These are phyloP conservation scores for Boeremia exigua DNA, from an alignment of 2,329 filamentous ascomycete species.

Conservation along the genomic window DNA sequence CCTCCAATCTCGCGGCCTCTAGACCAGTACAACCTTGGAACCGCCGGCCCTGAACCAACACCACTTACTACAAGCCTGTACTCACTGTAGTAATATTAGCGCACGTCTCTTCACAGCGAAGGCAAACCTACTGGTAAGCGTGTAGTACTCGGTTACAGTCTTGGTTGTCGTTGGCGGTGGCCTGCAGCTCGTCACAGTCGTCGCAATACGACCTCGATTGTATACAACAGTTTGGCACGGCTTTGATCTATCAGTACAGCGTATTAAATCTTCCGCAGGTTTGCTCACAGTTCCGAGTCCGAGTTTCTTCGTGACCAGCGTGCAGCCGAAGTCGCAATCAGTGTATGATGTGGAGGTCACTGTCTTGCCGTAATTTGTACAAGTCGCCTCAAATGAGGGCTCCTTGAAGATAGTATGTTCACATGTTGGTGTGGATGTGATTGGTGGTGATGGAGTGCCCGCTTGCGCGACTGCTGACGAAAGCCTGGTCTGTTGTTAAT, in stretches of 20 bases:
- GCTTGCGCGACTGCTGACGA: neutral
- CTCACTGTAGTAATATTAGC: neutral
- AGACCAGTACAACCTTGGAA: too few species aligned
- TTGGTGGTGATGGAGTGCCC: neutral
- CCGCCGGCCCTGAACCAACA: too few species aligned
- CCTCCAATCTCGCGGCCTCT: too few species aligned
- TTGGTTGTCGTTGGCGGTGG: neutral
- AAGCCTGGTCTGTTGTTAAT: neutral
- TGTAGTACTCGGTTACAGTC: neutral
- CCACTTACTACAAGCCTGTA: neutral
- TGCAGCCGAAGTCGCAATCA: slow-evolving; percentile 35
- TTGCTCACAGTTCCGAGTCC: slow-evolving; percentile 36
- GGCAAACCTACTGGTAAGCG: neutral
- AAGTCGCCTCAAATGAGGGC: slow-evolving; percentile 26
- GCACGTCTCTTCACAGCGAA: neutral
- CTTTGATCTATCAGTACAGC: slow-evolving; percentile 16
- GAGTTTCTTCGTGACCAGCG: slow-evolving; percentile 21
- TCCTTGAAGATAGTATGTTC: slow-evolving; percentile 21
- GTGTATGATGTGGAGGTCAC: slow-evolving; percentile 33
- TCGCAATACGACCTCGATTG: slow-evolving; percentile 19
- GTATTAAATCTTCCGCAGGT: neutral
- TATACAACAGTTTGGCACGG: slow-evolving; percentile 27
- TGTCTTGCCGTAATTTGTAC: slow-evolving; percentile 33
- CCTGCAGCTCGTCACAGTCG: slow-evolving; percentile 8
- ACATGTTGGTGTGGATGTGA: slow-evolving; percentile 20